phyloP scores from a whole-genome alignment of 768 basidiomycete genomes.

The Trametes punicea region DNA sequence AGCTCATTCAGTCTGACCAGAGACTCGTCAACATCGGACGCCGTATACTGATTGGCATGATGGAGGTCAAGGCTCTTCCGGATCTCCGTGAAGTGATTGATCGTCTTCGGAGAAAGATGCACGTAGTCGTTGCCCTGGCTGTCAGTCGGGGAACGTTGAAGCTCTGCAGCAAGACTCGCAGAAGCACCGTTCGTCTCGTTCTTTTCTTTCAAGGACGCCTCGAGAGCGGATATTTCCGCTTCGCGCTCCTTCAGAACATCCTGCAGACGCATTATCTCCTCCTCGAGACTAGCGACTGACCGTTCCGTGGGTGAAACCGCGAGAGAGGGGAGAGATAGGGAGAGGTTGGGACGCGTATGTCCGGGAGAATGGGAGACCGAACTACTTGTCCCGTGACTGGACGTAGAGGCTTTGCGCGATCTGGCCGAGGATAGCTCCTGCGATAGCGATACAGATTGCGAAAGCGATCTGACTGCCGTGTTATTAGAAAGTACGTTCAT shows the following conservation, averaged over 20 bases:
- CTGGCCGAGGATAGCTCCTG: conserved; percentile 92
- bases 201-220: conserved; percentile 46
- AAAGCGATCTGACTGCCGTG: conserved; percentile 64
- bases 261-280: conserved; percentile 94
- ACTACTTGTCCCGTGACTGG: conserved; percentile 71
- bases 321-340: conserved; percentile 49
- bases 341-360: conserved; percentile 50
- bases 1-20: conserved; percentile 83
- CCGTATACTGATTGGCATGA: conserved; percentile 26
- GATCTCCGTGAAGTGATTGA: conserved; percentile 71
- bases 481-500: conserved; percentile 20
- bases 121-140: conserved; percentile 28
- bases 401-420: conserved; percentile 79
- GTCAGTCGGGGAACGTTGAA: neutral
- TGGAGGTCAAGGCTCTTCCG: conserved; percentile 60
- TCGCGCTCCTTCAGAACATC: conserved; percentile 89
- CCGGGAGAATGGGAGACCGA: conserved; percentile 59
- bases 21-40: conserved; percentile 59
- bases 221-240: conserved; percentile 80
- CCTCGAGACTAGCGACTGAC: conserved; percentile 81
- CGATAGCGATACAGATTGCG: conserved; percentile 93
- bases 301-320: conserved; percentile 52
- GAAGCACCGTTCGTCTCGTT: conserved; percentile 15
- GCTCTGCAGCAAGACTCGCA: neutral
- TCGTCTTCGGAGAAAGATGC: conserved; percentile 65